phyloP scores from a whole-genome alignment of 208 protist genomes.

The Acanthamoeba triangularis region DNA sequence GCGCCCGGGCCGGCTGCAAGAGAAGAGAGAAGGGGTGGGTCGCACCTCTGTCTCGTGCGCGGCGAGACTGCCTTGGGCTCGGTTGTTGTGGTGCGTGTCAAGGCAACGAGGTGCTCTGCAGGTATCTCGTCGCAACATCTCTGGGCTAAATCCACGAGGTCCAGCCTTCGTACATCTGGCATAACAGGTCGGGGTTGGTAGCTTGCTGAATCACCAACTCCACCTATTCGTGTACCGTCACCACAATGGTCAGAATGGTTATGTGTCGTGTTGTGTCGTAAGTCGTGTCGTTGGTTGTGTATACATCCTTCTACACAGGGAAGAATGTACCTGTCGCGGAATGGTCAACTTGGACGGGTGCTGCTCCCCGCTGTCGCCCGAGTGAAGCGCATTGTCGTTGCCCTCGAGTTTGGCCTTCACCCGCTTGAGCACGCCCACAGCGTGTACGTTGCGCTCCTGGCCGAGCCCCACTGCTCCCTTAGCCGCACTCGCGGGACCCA shows the following conservation, averaged over 20 bases:
- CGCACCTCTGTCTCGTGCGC: no score
- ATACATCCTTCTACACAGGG: background rate
- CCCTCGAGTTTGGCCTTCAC: constrained; percentile 74
- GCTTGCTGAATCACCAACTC: constrained; percentile 74
- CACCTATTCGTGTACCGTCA: background rate
- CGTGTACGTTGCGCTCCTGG: constrained; percentile 59
- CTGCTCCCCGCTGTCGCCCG: background rate
- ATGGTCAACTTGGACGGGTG: background rate
- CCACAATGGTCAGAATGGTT: background rate
- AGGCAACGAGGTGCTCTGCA: no score
- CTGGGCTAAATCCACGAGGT: constrained; percentile 77
- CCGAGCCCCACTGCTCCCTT: background rate
- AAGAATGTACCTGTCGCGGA: background rate
- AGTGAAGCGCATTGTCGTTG: background rate
- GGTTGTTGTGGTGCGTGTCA: no score
- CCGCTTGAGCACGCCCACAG: constrained; percentile 65
- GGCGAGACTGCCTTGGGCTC: no score
- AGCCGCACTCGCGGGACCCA: background rate
- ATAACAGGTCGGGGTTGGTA: constrained; percentile 72
- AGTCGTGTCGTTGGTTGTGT: background rate
- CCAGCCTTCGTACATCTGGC: constrained; percentile 83
- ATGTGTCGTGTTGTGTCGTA: no score
- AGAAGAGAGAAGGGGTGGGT: no score
- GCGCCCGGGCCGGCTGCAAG: no score
- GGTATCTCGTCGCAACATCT: no score